Evolutionary conservation across 1,284 basidiomycete species (phyloP).

Genomic region (Xerocomus amazonicus): DNA sequence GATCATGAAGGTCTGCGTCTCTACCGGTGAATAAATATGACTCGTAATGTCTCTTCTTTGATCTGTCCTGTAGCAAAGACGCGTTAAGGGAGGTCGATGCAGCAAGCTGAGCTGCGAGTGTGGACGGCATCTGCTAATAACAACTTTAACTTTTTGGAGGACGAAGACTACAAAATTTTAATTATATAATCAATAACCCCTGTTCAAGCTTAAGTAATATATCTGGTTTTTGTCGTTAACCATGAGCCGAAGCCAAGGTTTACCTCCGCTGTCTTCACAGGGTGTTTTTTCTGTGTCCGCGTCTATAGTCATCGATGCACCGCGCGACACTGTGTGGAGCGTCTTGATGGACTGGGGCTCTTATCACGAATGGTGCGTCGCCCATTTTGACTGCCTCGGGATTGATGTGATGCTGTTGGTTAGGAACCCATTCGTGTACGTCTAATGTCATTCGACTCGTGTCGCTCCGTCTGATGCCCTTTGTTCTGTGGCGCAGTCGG

Average conservation of each 20-base stretch:
- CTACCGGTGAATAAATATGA: constrained; percentile 86
- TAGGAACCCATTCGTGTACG: constrained; percentile 70
- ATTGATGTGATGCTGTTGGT: not conserved
- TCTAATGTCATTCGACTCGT: constrained; percentile 1
- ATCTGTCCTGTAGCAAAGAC: constrained; percentile 67
- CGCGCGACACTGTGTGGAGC: constrained; percentile 32
- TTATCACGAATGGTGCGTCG: constrained; percentile 32
- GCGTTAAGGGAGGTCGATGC: constrained; percentile 80
- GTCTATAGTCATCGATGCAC: constrained; percentile 34
- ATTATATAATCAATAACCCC: constrained; percentile 10
- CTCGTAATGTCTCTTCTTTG: constrained; percentile 52
- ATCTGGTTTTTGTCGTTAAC: not conserved
- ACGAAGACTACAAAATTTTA: constrained; percentile 2
- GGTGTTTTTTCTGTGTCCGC: constrained; percentile 27
- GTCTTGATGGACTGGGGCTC: constrained; percentile 35
- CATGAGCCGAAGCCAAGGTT: constrained; percentile 8
- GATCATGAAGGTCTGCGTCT: constrained; percentile 79
- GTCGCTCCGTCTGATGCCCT: not conserved
- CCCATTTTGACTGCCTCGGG: not conserved
- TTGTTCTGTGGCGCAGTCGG: constrained; percentile 40
- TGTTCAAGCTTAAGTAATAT: not conserved
- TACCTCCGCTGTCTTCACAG: constrained; percentile 20
- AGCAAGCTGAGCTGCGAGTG: constrained; percentile 82
- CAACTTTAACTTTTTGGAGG: not conserved
- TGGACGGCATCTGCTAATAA: constrained; percentile 56